Evolutionary conservation across 495 filamentous ascomycete genomes (phyloP).

Genomic region (Aspergillus campestris): DNA sequence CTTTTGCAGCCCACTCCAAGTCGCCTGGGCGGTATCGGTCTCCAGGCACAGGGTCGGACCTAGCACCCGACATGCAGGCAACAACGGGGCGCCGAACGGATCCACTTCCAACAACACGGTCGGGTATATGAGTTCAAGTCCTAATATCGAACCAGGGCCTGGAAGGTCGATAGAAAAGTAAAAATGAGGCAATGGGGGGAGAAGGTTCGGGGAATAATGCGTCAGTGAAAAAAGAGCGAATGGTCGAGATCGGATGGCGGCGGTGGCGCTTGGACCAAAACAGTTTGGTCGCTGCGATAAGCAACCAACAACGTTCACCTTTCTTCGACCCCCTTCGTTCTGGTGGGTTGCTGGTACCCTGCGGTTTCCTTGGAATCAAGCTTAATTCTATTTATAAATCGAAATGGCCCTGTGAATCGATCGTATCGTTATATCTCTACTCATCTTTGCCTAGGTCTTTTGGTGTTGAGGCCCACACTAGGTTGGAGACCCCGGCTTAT

Average conservation of each 20-base stretch:
- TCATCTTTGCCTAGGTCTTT: neutral
- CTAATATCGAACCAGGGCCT: no score
- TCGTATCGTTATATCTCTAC: neutral
- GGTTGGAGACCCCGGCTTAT: constrained; percentile 13
- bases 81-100: neutral
- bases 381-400: no score
- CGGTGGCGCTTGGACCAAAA: constrained; percentile 16
- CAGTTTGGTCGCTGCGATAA: constrained; percentile 18
- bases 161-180: no score
- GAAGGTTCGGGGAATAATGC: neutral
- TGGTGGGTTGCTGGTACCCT: no score
- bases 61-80: constrained; percentile 19
- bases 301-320: neutral
- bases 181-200: neutral
- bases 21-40: constrained; percentile 21
- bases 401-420: neutral
- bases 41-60: constrained; percentile 11
- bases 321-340: neutral
- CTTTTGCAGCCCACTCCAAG: constrained; percentile 5
- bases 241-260: constrained; percentile 11
- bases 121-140: no score
- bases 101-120: no score
- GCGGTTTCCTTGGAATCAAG: no score
- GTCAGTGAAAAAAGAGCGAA: constrained; percentile 12
- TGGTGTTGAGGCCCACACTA: neutral